Percentiles rank a stretch among this genome's conserved stretches.
Conservation (phyloP, 306 rosid species). For the Quillaja saponaria region DNA sequence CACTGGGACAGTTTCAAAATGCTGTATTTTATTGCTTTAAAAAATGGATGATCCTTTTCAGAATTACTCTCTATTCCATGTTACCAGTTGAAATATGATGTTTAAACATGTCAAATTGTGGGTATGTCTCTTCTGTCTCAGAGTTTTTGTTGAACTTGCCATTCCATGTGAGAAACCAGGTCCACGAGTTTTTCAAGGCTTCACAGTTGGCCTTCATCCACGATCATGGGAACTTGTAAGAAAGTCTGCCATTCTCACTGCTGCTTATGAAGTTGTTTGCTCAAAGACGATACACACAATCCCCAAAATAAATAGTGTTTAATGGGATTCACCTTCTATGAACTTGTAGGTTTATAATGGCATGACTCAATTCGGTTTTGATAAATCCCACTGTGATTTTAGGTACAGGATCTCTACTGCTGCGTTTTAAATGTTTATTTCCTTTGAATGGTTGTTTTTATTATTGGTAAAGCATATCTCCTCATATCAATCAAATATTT, state of each 20-base stretch:
- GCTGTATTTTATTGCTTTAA: conserved; percentile 6
- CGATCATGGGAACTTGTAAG: conserved; percentile 97
- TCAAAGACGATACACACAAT: conserved; percentile 7
- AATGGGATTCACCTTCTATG: conserved; percentile 23
- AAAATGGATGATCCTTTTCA: conserved; percentile 13
- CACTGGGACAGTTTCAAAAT: conserved; percentile 5
- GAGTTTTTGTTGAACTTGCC: conserved; percentile 79
- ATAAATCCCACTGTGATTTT: conserved; percentile 61
- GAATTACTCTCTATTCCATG: conserved; percentile 25
- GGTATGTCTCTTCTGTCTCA: conserved; percentile 44
- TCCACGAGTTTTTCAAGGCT: conserved; percentile 78
- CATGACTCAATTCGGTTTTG: conserved; percentile 81
- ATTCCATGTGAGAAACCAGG: conserved; percentile 76
- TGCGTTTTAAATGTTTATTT: conserved; percentile 22
- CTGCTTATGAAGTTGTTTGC: conserved; percentile 21
- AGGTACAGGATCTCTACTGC: conserved; percentile 51
- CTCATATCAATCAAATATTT: conserved; percentile 14
- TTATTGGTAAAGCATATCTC: neutral
- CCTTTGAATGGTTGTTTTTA: neutral
- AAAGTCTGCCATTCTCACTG: conserved; percentile 27
- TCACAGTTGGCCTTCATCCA: conserved; percentile 95
- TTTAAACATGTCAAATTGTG: conserved; percentile 25
- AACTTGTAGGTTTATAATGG: conserved; percentile 84
- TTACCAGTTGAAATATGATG: conserved; percentile 19
- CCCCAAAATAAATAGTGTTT: conserved; percentile 14